Conservation (phyloP, 805 yeast species). For the Metschnikowia lunata region DNA sequence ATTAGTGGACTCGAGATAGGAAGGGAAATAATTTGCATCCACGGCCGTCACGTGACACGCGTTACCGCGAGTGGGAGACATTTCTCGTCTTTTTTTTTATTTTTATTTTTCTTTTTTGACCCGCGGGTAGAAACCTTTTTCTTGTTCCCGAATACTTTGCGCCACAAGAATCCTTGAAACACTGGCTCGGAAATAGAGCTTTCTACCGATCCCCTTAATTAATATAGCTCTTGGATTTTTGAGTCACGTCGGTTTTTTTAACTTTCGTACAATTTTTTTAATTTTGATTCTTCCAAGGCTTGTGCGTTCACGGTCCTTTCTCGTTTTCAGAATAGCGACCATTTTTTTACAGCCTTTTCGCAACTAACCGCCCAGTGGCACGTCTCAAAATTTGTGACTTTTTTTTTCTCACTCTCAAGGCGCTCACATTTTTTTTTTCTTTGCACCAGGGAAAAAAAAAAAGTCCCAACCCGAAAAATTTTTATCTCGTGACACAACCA, state of each 20-base stretch:
- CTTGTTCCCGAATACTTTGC: too few relatives aligned
- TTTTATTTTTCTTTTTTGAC: too few relatives aligned
- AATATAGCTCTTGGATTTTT: background rate
- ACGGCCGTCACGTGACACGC: too few relatives aligned
- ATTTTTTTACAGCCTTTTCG: slow-evolving; percentile 4
- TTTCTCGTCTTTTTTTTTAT: too few relatives aligned
- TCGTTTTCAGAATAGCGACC: background rate
- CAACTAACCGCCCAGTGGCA: slow-evolving; percentile 1
- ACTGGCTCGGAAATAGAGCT: background rate
- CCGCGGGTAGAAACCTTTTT: too few relatives aligned
- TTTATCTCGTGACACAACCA: slow-evolving; percentile 10
- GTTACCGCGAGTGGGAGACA: too few relatives aligned
- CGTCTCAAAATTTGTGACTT: slow-evolving; percentile 8
- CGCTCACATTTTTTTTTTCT: slow-evolving; percentile 4
- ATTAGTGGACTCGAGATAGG: too few relatives aligned
- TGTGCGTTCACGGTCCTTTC: too few relatives aligned
- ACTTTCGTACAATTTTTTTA: too few relatives aligned
- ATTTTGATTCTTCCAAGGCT: too few relatives aligned
- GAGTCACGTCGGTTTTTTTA: background rate
- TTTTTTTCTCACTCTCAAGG: slow-evolving; percentile 4
- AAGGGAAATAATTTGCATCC: too few relatives aligned
- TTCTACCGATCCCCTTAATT: background rate
- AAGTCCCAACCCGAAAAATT: slow-evolving; percentile 8
- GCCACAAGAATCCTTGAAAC: too few relatives aligned
- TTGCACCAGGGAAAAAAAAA: slow-evolving; percentile 6